Conservation (phyloP, 306 rosid species). For the Sesbania bispinosa region DNA sequence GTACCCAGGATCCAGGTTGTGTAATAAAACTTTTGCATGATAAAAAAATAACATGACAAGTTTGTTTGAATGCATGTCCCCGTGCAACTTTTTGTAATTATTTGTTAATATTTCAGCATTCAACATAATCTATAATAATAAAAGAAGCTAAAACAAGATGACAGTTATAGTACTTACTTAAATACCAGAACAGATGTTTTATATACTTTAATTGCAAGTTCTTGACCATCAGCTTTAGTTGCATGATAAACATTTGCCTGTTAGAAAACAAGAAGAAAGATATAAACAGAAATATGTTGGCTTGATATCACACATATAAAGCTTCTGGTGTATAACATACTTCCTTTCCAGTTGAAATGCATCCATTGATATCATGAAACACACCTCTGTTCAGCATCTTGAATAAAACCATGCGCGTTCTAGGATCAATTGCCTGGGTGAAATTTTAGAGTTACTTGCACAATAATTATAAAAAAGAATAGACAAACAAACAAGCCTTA, state of each 20-base stretch:
- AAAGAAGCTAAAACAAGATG: slow-evolving; percentile 12
- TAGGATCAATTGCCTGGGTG: slow-evolving; percentile 87
- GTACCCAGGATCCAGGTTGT: not conserved
- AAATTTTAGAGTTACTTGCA: slow-evolving; percentile 24
- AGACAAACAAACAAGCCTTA: not conserved
- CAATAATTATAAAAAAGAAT: not conserved
- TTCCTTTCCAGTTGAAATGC: slow-evolving; percentile 93
- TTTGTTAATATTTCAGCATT: not conserved
- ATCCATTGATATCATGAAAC: slow-evolving; percentile 86
- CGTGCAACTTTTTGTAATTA: not conserved
- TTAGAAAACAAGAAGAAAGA: not conserved
- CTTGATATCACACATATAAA: not conserved
- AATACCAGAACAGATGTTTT: slow-evolving; percentile 86
- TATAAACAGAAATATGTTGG: slow-evolving; percentile 6
- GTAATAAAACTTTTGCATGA: not conserved
- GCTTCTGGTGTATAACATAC: slow-evolving; percentile 38
- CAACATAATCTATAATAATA: not conserved
- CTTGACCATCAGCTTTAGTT: slow-evolving; percentile 75
- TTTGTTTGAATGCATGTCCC: no score
- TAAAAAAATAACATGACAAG: not conserved
- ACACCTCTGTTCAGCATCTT: slow-evolving; percentile 90
- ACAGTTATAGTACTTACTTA: slow-evolving; percentile 51
- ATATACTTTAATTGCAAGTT: slow-evolving; percentile 82
- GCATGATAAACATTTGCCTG: slow-evolving; percentile 99
- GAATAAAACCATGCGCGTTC: slow-evolving; percentile 85